Conservation (phyloP, 1,139 yeast species). For the Meyerozyma guilliermondii region DNA sequence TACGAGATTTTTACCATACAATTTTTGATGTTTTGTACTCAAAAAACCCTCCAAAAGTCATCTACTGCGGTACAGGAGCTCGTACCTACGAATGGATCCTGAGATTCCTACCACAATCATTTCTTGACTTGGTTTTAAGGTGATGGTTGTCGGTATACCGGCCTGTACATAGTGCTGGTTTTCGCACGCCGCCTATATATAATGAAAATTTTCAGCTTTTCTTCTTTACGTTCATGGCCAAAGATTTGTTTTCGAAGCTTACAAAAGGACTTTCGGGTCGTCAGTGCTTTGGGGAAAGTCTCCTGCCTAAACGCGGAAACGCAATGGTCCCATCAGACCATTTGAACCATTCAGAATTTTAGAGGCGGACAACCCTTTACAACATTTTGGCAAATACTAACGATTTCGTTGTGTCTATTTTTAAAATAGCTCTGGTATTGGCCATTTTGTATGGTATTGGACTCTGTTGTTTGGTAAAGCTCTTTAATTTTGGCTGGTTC, state of each 20-base stretch:
- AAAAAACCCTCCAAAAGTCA: slow-evolving; percentile 24
- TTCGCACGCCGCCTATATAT: not conserved
- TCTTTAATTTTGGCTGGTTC: not conserved
- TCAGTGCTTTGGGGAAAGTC: slow-evolving; percentile 88
- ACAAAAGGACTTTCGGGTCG: slow-evolving; percentile 42
- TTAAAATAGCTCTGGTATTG: not conserved
- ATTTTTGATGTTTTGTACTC: slow-evolving; percentile 50
- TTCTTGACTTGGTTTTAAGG: slow-evolving; percentile 22
- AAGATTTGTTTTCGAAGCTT: slow-evolving; percentile 87
- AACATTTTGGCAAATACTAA: not conserved
- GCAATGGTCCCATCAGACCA: slow-evolving; percentile 38
- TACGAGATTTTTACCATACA: slow-evolving; percentile 48
- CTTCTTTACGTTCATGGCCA: slow-evolving; percentile 51
- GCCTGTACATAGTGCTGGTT: not conserved
- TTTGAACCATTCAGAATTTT: slow-evolving; percentile 13
- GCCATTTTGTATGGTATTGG: not conserved
- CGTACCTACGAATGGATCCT: slow-evolving; percentile 36
- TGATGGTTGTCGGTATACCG: not conserved
- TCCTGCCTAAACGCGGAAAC: slow-evolving; percentile 80
- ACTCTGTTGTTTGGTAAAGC: not conserved
- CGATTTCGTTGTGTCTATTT: not conserved
- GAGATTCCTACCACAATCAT: slow-evolving; percentile 27
- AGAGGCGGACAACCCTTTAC: slow-evolving; percentile 1
- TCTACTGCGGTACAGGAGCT: slow-evolving; percentile 50
- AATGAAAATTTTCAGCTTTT: slow-evolving; percentile 18